Percentiles rank a stretch among this genome's conserved stretches.
Evolutionary conservation across 352 stramenopile species (phyloP).

Genomic region (Phytophthora sansomeana): DNA sequence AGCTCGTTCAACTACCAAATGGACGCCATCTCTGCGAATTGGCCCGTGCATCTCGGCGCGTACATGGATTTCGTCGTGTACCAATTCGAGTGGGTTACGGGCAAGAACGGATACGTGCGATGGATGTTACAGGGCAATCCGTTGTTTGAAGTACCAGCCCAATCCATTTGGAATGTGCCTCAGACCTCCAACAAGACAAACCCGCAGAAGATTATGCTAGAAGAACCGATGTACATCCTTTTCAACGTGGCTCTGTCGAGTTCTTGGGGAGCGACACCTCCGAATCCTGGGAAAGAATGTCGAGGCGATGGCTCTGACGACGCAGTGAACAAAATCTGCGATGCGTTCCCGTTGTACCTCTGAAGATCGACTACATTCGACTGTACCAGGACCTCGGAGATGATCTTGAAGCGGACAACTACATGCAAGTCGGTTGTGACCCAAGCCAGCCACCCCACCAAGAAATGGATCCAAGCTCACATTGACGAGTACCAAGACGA

Average conservation of each 20-base stretch:
- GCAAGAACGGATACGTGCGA: slow-evolving; percentile 44
- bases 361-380: slow-evolving; percentile 89
- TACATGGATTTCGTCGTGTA: slow-evolving; percentile 66
- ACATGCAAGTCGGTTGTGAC: slow-evolving; percentile 49
- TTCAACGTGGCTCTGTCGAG: slow-evolving; percentile 61
- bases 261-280: slow-evolving; percentile 48
- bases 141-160: slow-evolving; percentile 78
- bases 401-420: slow-evolving; percentile 30
- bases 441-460: slow-evolving; percentile 49
- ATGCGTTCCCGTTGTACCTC: slow-evolving; percentile 55
- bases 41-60: slow-evolving; percentile 65
- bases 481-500: slow-evolving; percentile 49
- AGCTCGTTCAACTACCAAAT: slow-evolving; percentile 48
- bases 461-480: slow-evolving; percentile 49
- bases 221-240: slow-evolving; percentile 66
- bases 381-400: slow-evolving; percentile 75
- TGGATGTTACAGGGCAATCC: slow-evolving; percentile 77
- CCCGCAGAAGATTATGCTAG: slow-evolving; percentile 54
- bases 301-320: slow-evolving; percentile 33
- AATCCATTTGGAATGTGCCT: slow-evolving; percentile 47
- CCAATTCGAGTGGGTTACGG: slow-evolving; percentile 42
- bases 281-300: slow-evolving; percentile 44
- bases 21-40: slow-evolving; percentile 68
- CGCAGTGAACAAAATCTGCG: slow-evolving; percentile 45
- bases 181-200: slow-evolving; percentile 46